Base-by-base conservation (phyloP, 441 rosid species). In the Jatropha multifida region DNA sequence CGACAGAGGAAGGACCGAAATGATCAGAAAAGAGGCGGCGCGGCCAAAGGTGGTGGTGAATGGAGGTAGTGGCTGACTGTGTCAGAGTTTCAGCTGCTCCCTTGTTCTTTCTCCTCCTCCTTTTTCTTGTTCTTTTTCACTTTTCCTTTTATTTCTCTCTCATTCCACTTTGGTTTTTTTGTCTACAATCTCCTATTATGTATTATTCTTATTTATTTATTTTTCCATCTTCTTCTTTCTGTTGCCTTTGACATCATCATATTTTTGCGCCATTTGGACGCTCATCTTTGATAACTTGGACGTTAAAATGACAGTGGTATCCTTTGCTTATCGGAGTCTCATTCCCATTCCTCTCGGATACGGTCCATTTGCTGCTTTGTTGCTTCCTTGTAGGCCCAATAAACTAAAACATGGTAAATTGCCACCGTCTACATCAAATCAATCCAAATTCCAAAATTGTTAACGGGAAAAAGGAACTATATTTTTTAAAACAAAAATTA, bases 61-160 rank as follows among this genome's bases (percentile, higher is more conserved):
- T 44, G 10, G 48, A 65, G 77, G 69, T 78, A 80, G 75, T 76
- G 70, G 74, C n/a, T 72, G 65, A 72, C 59, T 68, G 41, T 79
- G 81, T 74, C 81, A 82, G 80, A 77, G 56, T 41, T 56, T 76
- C 66, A 56, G 73, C 67, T 55, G 55, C 71, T 69, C 66, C 44
- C 18, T 51, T 51, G 17, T 51, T 51, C n/a, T 32, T 32, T 32
- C 32, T 44, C 4, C 11, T 68, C 61, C 42, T 15, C 46, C 61
- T 60, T 26, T 68, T 15, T 23, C 60, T 51, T 51, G 8, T 38
- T 37, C 7, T 54, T 37, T 11, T 69, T 32, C 3, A 3, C 48
- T 66, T 32, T 42, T 26, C 20, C 18, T 72, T 49, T 73, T 23
- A 48, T 77, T 38, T 75, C 80, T 81, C 83, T 73, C 82, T 72